Base-by-base conservation (phyloP, 768 basidiomycete species). In the Podaxis carcinomalis region DNA sequence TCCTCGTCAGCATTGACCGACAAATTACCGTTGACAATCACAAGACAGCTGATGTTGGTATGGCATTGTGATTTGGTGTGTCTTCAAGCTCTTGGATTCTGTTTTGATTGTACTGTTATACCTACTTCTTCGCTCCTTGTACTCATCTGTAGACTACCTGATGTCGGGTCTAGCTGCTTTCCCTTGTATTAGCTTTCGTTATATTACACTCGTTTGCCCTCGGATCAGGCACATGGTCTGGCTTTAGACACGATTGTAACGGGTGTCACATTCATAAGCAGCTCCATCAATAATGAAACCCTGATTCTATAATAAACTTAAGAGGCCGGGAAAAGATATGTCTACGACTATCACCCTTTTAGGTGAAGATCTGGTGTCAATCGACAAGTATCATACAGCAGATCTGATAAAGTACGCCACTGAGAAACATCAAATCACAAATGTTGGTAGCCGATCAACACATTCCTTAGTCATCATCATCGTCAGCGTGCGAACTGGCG, bases 401-500 rank as follows among this genome's bases (percentile, higher is more conserved):
- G 32, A 9, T 32, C 32, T 32, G 7, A 32, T 32, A 32, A 32
- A 32, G 32, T 9, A 32, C 32, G 32, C 32, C 32, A 32, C 32
- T 32, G 32, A 32, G 32, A 32, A 32, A 32, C 32, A 32, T 44
- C n/a, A 4, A 44, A n/a, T 19, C 0, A 16, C 14, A 14, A n/a
- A 19, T 0, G 39, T n/a, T 40, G 14, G 39, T n/a, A 40, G 19
- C 19, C 42, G 14, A 19, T 19, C 42, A 44, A 44, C 42, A n/a
- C 6, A 19, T 9, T 35, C 35, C 21, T 60, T 54, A 63, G 9
- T 67, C 66, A 49, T 57, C 56, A 57, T 57, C 56, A 25, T 59
- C 50, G 51, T 64, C 81, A 10, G 75, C 79, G 47, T 80, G 75
- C 4, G 84, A 86, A 66, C 85, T 86, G 28, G 81, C 81, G 4